A percentile compares a stretch with the other conserved stretches of the same genome.
These are phyloP conservation scores for Acacia acuminata DNA, from an alignment of 306 rosid genomes.

Conservation along the genomic window DNA sequence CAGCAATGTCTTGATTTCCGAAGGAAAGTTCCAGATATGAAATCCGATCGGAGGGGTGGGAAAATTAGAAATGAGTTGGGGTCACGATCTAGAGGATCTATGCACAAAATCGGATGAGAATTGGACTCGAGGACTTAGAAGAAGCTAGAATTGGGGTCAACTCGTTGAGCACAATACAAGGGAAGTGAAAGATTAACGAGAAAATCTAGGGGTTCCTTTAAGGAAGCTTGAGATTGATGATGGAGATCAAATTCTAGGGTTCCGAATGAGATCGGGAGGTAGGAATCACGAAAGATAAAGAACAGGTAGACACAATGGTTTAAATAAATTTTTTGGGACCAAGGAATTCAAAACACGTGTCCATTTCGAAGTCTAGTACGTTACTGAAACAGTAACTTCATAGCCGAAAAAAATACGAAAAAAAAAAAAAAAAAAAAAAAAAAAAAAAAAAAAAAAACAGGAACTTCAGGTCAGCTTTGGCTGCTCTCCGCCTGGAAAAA, in stretches of 20 bases:
- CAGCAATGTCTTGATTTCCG: slow-evolving; percentile 13
- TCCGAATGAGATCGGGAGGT: slow-evolving; percentile 23
- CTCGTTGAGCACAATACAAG: background rate
- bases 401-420: background rate
- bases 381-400: background rate
- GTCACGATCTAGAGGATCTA: slow-evolving; percentile 39
- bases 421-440: background rate
- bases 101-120: background rate
- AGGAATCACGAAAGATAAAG: background rate
- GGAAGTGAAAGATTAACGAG: slow-evolving; percentile 41
- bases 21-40: background rate
- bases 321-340: slow-evolving; percentile 25
- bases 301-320: background rate
- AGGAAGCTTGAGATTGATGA: slow-evolving; percentile 30
- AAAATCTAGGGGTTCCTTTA: slow-evolving; percentile 49
- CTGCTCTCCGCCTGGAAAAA: background rate
- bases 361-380: background rate
- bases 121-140: background rate
- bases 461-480: background rate
- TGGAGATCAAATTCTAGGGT: slow-evolving; percentile 38
- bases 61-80: slow-evolving; percentile 25
- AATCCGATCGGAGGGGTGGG: slow-evolving; percentile 26
- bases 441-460: background rate
- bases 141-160: slow-evolving; percentile 27
- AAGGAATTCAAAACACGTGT: background rate